Conservation (phyloP, 306 rosid genomes). For the Malus asiatica region DNA sequence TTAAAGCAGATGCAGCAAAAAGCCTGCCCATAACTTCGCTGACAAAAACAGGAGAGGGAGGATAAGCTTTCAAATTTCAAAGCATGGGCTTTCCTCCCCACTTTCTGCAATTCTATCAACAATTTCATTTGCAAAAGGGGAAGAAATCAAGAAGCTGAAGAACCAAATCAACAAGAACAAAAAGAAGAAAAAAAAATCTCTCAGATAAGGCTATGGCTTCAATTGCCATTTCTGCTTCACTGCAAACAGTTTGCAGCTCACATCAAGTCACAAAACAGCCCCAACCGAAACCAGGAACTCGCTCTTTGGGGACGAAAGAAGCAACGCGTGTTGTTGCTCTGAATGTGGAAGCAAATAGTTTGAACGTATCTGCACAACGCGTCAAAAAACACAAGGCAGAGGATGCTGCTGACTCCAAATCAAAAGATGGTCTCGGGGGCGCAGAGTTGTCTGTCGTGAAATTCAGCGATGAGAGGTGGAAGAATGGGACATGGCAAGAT, state of each 20-base stretch:
- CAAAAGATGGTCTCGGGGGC: not conserved
- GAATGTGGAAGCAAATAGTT: conserved; percentile 1
- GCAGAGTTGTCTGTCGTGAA: not conserved
- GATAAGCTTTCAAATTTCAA: conserved; percentile 11
- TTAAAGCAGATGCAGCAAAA: conserved; percentile 1
- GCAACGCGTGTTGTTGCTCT: not conserved
- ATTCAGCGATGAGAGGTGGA: conserved; percentile 35
- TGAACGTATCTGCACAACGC: not conserved
- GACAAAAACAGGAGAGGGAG: conserved; percentile 8
- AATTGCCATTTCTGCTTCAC: conserved; percentile 29
- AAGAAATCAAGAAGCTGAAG: not conserved
- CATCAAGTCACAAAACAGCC: conserved; percentile 18
- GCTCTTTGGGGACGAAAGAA: conserved; percentile 17
- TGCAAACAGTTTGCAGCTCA: conserved; percentile 23
- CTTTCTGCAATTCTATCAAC: not conserved
- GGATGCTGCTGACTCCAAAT: not conserved
- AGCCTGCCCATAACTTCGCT: conserved; percentile 19
- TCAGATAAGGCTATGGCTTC: conserved; percentile 27
- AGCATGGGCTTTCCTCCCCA: conserved; percentile 18
- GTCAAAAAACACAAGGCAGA: not conserved
- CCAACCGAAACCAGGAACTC: not conserved
- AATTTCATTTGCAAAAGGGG: not conserved
- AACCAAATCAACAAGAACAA: not conserved
- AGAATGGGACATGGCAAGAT: conserved; percentile 39
- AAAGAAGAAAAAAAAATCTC: not conserved